These are phyloP conservation scores for Brasilioporus rufonigricans DNA, from an alignment of 768 basidiomycete species.

Conservation along the genomic window DNA sequence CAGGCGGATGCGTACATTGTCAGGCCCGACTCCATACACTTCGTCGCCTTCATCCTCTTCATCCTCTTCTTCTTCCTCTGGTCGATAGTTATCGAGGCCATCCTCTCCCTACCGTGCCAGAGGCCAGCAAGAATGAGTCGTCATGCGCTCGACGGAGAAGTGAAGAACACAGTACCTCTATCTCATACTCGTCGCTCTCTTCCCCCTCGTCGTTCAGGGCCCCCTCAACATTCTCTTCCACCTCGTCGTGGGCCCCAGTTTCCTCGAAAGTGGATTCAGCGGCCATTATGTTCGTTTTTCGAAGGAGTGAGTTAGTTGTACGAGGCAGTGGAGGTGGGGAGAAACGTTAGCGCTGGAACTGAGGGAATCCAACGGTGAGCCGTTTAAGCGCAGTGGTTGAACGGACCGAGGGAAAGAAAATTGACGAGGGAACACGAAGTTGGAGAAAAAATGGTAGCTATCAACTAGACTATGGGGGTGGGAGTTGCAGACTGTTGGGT, in stretches of 20 bases:
- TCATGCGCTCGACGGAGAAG: neutral
- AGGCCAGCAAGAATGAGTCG: neutral
- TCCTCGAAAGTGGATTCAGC: constrained; percentile 20
- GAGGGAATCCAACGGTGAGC: neutral
- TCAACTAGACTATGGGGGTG: neutral
- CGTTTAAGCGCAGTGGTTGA: constrained; percentile 12
- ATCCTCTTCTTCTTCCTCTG: constrained; percentile 21
- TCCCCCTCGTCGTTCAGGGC: constrained; percentile 18
- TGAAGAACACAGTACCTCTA: constrained; percentile 17
- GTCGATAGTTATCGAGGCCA: constrained; percentile 3
- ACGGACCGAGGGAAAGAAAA: constrained; percentile 11
- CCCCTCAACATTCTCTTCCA: constrained; percentile 4
- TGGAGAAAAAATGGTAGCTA: neutral
- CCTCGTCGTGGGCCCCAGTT: neutral
- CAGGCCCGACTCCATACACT: neutral
- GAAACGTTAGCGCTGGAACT: constrained; percentile 4
- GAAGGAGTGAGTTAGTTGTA: neutral
- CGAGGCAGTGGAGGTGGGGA: constrained; percentile 1
- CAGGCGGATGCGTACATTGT: constrained; percentile 12
- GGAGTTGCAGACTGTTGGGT: neutral
- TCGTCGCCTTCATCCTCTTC: constrained; percentile 6
- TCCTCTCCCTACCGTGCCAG: constrained; percentile 18
- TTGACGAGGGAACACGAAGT: neutral
- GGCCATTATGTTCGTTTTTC: constrained; percentile 18
- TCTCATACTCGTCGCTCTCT: constrained; percentile 29